Evolutionary conservation across 441 rosid species (phyloP).

Genomic region (Aquilaria agallochum): DNA sequence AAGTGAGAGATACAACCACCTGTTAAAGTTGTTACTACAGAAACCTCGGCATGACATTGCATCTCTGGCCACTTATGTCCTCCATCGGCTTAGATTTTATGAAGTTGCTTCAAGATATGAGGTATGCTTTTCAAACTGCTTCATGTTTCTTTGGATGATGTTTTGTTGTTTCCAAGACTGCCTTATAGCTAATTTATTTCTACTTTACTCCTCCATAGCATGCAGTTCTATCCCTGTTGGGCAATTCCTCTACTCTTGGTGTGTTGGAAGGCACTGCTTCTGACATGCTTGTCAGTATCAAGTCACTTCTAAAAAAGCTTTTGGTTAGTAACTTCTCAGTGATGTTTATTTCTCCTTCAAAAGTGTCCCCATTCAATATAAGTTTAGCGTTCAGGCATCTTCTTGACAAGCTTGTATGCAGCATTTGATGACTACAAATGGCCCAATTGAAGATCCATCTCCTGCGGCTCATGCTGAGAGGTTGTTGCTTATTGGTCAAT

Average conservation of each 20-base stretch:
- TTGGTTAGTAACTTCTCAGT: slow-evolving; percentile 50
- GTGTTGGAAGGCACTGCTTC: slow-evolving; percentile 31
- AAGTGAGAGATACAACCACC: slow-evolving; percentile 77
- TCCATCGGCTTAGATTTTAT: slow-evolving; percentile 83
- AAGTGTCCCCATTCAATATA: slow-evolving; percentile 2
- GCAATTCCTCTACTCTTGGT: slow-evolving; percentile 45
- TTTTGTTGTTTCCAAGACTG: slow-evolving; percentile 8
- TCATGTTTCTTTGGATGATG: slow-evolving; percentile 1
- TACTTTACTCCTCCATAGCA: slow-evolving; percentile 46
- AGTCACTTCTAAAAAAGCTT: slow-evolving; percentile 77
- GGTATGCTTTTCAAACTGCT: slow-evolving; percentile 37
- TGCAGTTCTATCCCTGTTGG: slow-evolving; percentile 67
- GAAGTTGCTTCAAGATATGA: slow-evolving; percentile 93
- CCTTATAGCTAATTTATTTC: slow-evolving; percentile 14
- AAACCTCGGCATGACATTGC: slow-evolving; percentile 86
- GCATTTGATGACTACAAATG: slow-evolving; percentile 72
- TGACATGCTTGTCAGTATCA: slow-evolving; percentile 50
- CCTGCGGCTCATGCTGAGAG: slow-evolving; percentile 65
- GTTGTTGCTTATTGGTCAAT: slow-evolving; percentile 61
- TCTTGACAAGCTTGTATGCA: slow-evolving; percentile 49
- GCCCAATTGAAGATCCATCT: slow-evolving; percentile 93
- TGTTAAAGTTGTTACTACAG: slow-evolving; percentile 76
- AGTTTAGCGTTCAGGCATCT: slow-evolving; percentile 12
- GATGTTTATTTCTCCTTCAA: slow-evolving; percentile 16
- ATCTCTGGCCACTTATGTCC: slow-evolving; percentile 69